Percentiles rank a stretch among this genome's conserved stretches.
Evolutionary conservation across 495 filamentous ascomycete genomes (phyloP).

Genomic region (Podospora comata): DNA sequence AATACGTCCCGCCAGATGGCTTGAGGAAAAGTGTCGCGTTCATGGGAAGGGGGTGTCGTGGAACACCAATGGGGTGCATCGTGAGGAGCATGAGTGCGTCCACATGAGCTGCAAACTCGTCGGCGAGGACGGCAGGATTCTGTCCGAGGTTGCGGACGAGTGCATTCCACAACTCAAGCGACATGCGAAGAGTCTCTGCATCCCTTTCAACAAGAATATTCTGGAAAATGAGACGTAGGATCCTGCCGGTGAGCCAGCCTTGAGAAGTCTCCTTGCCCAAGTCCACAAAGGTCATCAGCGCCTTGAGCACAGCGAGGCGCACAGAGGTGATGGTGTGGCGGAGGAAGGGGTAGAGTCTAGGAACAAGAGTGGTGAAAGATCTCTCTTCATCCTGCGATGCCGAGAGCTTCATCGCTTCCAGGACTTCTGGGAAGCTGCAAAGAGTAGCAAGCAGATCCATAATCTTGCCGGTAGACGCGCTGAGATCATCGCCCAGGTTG

Average conservation of each 20-base stretch:
- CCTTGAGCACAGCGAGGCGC: slow-evolving; percentile 85
- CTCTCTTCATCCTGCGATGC: slow-evolving; percentile 77
- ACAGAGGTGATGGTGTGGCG: slow-evolving; percentile 96
- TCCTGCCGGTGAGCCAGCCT: slow-evolving; percentile 89
- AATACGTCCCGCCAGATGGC: slow-evolving; percentile 85
- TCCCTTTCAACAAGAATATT: slow-evolving; percentile 93
- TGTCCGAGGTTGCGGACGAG: slow-evolving; percentile 64
- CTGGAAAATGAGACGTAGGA: slow-evolving; percentile 84
- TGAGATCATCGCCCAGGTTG: slow-evolving; percentile 90
- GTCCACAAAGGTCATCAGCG: slow-evolving; percentile 85
- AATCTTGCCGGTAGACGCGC: slow-evolving; percentile 92
- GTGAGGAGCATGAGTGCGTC: slow-evolving; percentile 74
- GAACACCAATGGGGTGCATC: slow-evolving; percentile 85
- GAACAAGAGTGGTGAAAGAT: slow-evolving; percentile 88
- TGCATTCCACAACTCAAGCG: slow-evolving; percentile 81
- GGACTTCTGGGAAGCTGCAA: slow-evolving; percentile 88
- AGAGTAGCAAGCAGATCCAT: slow-evolving; percentile 97
- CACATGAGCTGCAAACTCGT: slow-evolving; percentile 67
- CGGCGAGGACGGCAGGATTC: slow-evolving; percentile 54
- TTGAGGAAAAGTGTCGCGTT: slow-evolving; percentile 83
- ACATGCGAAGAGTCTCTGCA: slow-evolving; percentile 67
- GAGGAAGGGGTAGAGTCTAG: slow-evolving; percentile 90
- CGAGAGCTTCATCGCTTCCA: slow-evolving; percentile 90
- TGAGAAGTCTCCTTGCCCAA: slow-evolving; percentile 79
- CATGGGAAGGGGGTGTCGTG: slow-evolving; percentile 85